These are phyloP conservation scores for Xylaria sp. DNA, from an alignment of 2,329 filamentous ascomycete species.

Conservation along the genomic window DNA sequence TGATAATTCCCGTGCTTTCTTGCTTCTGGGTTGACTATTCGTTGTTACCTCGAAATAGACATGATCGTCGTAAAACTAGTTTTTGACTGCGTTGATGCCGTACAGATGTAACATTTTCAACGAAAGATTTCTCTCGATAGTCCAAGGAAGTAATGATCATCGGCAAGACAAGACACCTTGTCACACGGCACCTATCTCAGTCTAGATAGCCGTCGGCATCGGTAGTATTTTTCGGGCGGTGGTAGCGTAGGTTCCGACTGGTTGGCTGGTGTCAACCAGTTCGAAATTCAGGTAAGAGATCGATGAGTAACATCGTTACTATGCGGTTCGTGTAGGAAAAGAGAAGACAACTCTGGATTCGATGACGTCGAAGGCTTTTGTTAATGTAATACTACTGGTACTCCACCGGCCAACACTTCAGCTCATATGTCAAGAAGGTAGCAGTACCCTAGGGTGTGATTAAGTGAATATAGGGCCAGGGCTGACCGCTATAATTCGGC, in stretches of 20 bases:
- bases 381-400: conserved; percentile 8
- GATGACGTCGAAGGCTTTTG: conserved; percentile 41
- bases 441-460: conserved; percentile 20
- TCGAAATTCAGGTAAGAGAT: conserved; percentile 16
- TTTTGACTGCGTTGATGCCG: conserved; percentile 22
- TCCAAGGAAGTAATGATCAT: conserved; percentile 40
- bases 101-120: conserved; percentile 26
- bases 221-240: neutral
- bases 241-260: conserved; percentile 4
- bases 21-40: conserved; percentile 11
- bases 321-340: conserved; percentile 9
- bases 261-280: neutral
- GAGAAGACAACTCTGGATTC: conserved; percentile 7
- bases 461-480: conserved; percentile 27
- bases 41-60: conserved; percentile 26
- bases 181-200: conserved; percentile 13
- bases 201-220: neutral
- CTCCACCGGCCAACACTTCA: conserved; percentile 18
- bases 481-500: conserved; percentile 10
- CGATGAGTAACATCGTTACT: conserved; percentile 3
- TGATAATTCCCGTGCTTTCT: conserved; percentile 13
- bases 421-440: conserved; percentile 6
- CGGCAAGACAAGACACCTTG: conserved; percentile 29
- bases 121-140: conserved; percentile 18
- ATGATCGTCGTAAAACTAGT: conserved; percentile 30